Evolutionary conservation across 2,329 filamentous ascomycete genomes (phyloP).

Genomic region (Microthyrium microscopicum): DNA sequence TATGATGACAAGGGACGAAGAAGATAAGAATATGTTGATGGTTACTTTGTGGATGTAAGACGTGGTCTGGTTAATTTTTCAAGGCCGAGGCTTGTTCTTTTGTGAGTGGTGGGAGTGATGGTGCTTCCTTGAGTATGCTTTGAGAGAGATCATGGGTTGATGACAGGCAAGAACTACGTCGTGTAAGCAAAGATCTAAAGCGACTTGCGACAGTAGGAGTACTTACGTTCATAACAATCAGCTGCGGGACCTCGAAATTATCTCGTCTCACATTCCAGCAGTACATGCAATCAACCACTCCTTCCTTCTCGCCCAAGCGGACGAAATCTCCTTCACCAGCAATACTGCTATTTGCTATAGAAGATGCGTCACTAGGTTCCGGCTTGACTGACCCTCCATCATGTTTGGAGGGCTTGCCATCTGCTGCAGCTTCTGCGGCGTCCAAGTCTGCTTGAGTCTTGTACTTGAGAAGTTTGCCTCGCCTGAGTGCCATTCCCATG

Average conservation of each 20-base stretch:
- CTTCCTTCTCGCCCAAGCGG: slow-evolving; percentile 62
- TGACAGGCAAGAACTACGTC: neutral
- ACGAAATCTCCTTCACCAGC: slow-evolving; percentile 56
- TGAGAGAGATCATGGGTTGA: neutral
- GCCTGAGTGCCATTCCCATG: slow-evolving; percentile 65
- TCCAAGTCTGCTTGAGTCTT: slow-evolving; percentile 48
- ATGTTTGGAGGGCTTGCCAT: slow-evolving; percentile 29
- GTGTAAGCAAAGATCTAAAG: neutral
- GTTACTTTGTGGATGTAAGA: too few species aligned
- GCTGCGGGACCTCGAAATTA: slow-evolving; percentile 95
- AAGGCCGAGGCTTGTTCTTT: too few species aligned
- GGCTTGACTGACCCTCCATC: slow-evolving; percentile 11
- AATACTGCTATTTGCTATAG: slow-evolving; percentile 12
- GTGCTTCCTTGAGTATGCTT: neutral
- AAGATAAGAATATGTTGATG: too few species aligned
- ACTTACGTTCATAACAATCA: slow-evolving; percentile 96
- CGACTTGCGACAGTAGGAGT: neutral
- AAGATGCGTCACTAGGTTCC: slow-evolving; percentile 5
- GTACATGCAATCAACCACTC: slow-evolving; percentile 86
- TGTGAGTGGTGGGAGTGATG: too few species aligned
- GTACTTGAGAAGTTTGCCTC: slow-evolving; percentile 81
- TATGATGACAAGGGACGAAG: too few species aligned
- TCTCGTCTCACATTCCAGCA: slow-evolving; percentile 96
- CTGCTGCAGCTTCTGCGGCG: slow-evolving; percentile 19
- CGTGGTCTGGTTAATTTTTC: too few species aligned